These are phyloP conservation scores for Pulveroboletus sp. DNA, from an alignment of 768 basidiomycete genomes.

Conservation along the genomic window DNA sequence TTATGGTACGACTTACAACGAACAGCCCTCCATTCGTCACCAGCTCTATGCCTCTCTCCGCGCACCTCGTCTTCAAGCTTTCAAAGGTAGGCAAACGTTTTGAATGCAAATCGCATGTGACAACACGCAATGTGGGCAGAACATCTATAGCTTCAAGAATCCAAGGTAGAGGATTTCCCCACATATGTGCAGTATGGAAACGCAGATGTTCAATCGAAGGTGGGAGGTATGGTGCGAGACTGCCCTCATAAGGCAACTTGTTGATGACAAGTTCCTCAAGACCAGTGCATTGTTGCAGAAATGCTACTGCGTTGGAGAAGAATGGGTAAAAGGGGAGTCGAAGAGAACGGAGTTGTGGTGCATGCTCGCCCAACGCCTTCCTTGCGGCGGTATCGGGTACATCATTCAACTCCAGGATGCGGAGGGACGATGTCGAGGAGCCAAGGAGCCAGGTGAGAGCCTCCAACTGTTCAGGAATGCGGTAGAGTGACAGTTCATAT, in stretches of 20 bases:
- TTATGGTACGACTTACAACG: slow-evolving; percentile 32
- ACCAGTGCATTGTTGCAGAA: slow-evolving; percentile 19
- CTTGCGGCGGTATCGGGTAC: slow-evolving; percentile 26
- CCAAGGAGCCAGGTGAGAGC: no score
- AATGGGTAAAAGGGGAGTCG: slow-evolving; percentile 39
- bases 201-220: no score
- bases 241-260: slow-evolving; percentile 1
- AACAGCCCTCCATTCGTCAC: slow-evolving; percentile 26
- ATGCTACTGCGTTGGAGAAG: slow-evolving; percentile 26
- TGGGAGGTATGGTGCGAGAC: neutral
- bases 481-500: slow-evolving; percentile 41
- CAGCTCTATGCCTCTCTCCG: slow-evolving; percentile 26
- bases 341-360: slow-evolving; percentile 38
- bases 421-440: slow-evolving; percentile 42
- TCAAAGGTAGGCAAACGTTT: slow-evolving; percentile 19
- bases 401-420: slow-evolving; percentile 41
- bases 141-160: slow-evolving; percentile 34
- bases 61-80: slow-evolving; percentile 26
- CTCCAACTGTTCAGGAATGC: slow-evolving; percentile 29
- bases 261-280: slow-evolving; percentile 33
- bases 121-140: no score
- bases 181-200: slow-evolving; percentile 30
- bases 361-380: slow-evolving; percentile 26
- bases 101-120: slow-evolving; percentile 34
- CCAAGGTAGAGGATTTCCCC: slow-evolving; percentile 21